Conservation (phyloP, 495 filamentous ascomycete genomes). For the Cercophora scortea region DNA sequence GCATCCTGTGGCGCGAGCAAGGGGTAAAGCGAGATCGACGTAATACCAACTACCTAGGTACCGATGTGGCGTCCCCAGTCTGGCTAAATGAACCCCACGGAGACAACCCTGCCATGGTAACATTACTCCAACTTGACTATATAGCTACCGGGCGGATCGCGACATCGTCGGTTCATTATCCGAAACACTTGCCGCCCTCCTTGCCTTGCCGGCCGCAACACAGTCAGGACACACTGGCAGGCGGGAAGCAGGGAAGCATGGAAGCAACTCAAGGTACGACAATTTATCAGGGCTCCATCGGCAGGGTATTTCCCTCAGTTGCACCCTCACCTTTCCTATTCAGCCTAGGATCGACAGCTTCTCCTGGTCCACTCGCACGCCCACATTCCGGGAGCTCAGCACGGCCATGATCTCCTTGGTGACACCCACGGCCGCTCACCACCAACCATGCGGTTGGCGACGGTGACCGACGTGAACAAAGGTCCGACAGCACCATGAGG, state of each 20-base stretch:
- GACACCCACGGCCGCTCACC: not conserved
- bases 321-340: constrained; percentile 3
- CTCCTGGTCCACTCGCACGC: not conserved
- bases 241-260: not conserved
- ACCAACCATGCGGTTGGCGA: too few species aligned
- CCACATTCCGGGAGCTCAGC: constrained; percentile 4
- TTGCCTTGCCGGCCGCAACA: constrained; percentile 4
- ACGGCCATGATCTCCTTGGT: not conserved
- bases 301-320: constrained; percentile 8
- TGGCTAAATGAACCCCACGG: constrained; percentile 13
- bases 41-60: too few species aligned
- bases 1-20: too few species aligned
- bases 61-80: constrained; percentile 1
- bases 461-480: too few species aligned
- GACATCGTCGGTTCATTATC: constrained; percentile 16
- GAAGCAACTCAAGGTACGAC: not conserved
- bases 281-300: constrained; percentile 1
- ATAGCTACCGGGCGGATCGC: not conserved
- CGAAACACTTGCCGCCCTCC: constrained; percentile 7
- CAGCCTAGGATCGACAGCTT: constrained; percentile 9
- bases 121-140: not conserved
- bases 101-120: not conserved
- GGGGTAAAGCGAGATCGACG: too few species aligned
- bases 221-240: constrained; percentile 3
- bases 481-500: too few species aligned